Evolutionary conservation across 179 eudicot genomes (phyloP), one percentile per base, ranked within the genome.

Genomic region (Dionaea muscipula): DNA sequence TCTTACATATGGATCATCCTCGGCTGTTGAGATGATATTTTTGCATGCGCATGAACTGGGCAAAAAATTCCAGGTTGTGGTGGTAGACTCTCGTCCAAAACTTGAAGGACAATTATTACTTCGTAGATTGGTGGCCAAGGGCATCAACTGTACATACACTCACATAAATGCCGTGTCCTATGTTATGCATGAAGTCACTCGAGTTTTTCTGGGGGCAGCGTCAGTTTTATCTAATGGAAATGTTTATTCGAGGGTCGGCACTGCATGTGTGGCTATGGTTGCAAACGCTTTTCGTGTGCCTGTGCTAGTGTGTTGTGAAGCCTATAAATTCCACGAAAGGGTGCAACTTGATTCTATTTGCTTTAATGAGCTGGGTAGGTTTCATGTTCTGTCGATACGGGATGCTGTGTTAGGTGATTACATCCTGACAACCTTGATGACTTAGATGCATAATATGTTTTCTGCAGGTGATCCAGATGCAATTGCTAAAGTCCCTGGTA

Each of bases 271-370:
- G 54, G 99, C 99, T 51, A 93, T 93, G 99, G 99, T 93, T 60
- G 99, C 99, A 63, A 86, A 88, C 72, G 89, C 87, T 51, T 93
- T 85, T 64, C 84, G 63, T 55, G 79, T 91, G 66, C 98, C 98
- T 13, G 98, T 91, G 22, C 65, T 91, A 67, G 83, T 91, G 52
- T 87, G 98, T 63, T 93, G 96, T 68, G 99, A 93, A 70, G 96
- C 99, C 38, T 93, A 93, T 68, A 93, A 93, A 62, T 91, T 91
- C 73, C 99, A 93, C 63, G 96, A 93, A 63, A 72, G 95, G 63
- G 99, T 93, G 65, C 99, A 88, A 52, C 99, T 93, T 18, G 96
- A 93, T 83, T 93, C 99, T 8, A 88, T 93, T 65, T 93, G 99
- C 75, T 88, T 76, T 53, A 93, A 93, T 68, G 99, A 93, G 72